Percentiles rank a stretch among this genome's conserved stretches.
phyloP scores from a whole-genome alignment of 2,329 filamentous ascomycete genomes.

The Colletotrichum sansevieriae region DNA sequence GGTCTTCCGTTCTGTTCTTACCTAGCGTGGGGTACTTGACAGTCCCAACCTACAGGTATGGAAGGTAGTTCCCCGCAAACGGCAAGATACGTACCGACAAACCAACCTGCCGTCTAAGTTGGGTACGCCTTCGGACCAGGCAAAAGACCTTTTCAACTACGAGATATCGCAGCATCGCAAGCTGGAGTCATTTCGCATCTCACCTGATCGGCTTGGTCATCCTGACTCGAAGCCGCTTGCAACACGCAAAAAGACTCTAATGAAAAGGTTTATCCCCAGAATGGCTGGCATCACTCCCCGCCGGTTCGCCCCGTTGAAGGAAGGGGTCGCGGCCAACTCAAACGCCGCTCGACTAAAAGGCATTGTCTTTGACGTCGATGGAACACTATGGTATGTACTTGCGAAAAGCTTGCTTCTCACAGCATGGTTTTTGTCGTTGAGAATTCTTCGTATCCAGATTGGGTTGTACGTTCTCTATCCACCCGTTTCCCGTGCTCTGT shows the following conservation, averaged over 20 bases:
- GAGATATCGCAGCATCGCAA: slow-evolving; percentile 4
- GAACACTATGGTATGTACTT: slow-evolving; percentile 85
- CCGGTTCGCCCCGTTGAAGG: slow-evolving; percentile 69
- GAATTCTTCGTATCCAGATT: too few species aligned
- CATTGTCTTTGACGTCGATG: slow-evolving; percentile 92
- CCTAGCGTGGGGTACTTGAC: slow-evolving; percentile 10
- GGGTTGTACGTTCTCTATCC: too few species aligned
- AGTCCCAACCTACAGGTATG: too few species aligned
- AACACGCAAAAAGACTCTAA: neutral
- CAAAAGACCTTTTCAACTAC: slow-evolving; percentile 12
- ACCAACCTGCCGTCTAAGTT: too few species aligned
- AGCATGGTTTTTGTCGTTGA: neutral
- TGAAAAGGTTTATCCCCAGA: slow-evolving; percentile 52
- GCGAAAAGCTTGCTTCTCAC: neutral
- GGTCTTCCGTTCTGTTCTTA: neutral
- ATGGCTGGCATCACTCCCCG: slow-evolving; percentile 58
- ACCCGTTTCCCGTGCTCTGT: too few species aligned
- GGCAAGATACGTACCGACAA: neutral
- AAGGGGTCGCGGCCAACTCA: slow-evolving; percentile 48
- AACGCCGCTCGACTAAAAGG: slow-evolving; percentile 65
- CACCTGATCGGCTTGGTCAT: neutral
- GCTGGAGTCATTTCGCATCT: neutral
- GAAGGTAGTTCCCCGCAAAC: neutral
- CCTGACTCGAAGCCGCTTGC: neutral
- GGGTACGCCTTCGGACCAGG: too few species aligned